Evolutionary conservation across 1,284 basidiomycete species (phyloP).

Genomic region (Puccinia triticina): DNA sequence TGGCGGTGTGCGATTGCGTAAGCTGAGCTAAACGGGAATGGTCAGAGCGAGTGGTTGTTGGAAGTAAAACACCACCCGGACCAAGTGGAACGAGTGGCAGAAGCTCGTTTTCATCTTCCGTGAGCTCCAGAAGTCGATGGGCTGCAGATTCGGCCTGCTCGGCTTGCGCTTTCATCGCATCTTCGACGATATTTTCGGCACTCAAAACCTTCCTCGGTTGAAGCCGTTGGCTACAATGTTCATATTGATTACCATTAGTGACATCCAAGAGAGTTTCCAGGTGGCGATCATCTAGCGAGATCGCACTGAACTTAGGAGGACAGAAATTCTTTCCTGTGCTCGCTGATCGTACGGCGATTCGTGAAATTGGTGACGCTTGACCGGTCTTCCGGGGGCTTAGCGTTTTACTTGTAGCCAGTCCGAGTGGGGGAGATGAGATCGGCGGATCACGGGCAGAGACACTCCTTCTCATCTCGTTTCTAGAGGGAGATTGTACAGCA

Average conservation of each 20-base stretch:
- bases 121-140: slow-evolving; percentile 74
- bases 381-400: slow-evolving; percentile 58
- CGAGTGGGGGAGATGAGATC: slow-evolving; percentile 35
- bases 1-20: background rate
- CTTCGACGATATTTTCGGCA: slow-evolving; percentile 70
- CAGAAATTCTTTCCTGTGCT: slow-evolving; percentile 52
- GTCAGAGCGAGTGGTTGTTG: slow-evolving; percentile 9
- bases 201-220: slow-evolving; percentile 29
- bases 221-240: slow-evolving; percentile 12
- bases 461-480: slow-evolving; percentile 17
- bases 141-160: slow-evolving; percentile 86
- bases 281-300: slow-evolving; percentile 58
- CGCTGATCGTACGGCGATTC: slow-evolving; percentile 5
- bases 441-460: slow-evolving; percentile 4
- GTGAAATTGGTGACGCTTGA: slow-evolving; percentile 12
- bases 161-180: slow-evolving; percentile 77
- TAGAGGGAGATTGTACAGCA: slow-evolving; percentile 14
- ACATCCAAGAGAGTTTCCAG: slow-evolving; percentile 61
- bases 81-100: slow-evolving; percentile 44
- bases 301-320: slow-evolving; percentile 51
- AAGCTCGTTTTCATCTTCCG: slow-evolving; percentile 64
- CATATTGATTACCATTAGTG: slow-evolving; percentile 40
- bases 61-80: slow-evolving; percentile 47
- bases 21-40: slow-evolving; percentile 5
- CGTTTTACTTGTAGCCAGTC: slow-evolving; percentile 60